Base-by-base conservation (phyloP, 768 basidiomycete genomes). In the Termitomyces heimii region DNA sequence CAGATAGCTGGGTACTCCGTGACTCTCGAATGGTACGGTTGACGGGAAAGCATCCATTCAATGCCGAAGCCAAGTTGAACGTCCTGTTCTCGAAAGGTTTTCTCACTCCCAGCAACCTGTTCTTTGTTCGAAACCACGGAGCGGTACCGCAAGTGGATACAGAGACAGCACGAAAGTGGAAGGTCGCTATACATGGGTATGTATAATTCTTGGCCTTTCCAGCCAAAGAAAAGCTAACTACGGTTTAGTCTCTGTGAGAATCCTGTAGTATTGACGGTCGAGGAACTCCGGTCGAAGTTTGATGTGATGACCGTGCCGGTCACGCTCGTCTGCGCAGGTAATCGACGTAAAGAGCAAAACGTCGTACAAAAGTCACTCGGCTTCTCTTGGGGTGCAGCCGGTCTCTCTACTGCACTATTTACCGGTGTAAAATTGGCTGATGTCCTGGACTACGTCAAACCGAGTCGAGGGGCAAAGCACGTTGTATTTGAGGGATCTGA, bases 51-150 rank as follows among this genome's bases (percentile, higher is more conserved):
- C 85, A 85, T 64, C 85, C 85, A 0, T 83, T 85, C 73, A 86
- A 86, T 65, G 61, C 67, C 31, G 85, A 86, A 64, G 72, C 82
- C 0, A 71, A 65, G 20, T 68, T 85, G 16, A 67, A 68, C n/a
- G 68, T 68, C 24, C 69, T 84, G 4, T 81, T 78, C 59, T 57
- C 69, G 3, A 57, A 74, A 60, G 83, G 83, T 13, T 85, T 85
- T 66, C 60, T 85, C 54, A 85, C 83, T 0, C 78, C 83, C 0
- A 73, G 73, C 51, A 71, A 75, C 57, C 71, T 82, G 9, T 81
- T 78, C 68, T 85, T 73, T 62, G 84, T 85, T n/a, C 77, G 84
- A 16, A 85, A 82, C 59, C 84, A 86, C 58, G 84, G 85, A 12
- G 75, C 81, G 1, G 82, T 83, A 4, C 84, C 84, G 1, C 66